Evolutionary conservation across 1,284 basidiomycete genomes (phyloP), one percentile per base, ranked within the genome.

Genomic region (Ustilago lituana): DNA sequence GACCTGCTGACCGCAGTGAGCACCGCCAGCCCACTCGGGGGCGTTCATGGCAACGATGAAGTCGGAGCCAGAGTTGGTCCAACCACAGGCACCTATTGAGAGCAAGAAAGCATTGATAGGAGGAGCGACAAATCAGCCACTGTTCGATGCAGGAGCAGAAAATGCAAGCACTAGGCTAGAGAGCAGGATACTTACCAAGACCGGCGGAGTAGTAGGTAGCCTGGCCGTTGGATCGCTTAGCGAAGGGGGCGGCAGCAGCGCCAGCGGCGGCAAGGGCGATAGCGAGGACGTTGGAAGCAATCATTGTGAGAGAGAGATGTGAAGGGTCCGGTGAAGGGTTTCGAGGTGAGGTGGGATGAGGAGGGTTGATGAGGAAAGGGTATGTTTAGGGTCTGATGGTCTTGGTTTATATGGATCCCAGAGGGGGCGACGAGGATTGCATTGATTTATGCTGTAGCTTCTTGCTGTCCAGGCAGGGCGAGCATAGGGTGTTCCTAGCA

Each of bases 1-100:
- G 71, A 92, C 88, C 17, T 73, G 76, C 82, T 87, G 83, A 77
- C 86, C 87, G 82, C 91, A 92, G 65, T 72, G 63, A 14, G 65
- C 43, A 29, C 72, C 71, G 20, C 46, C 49, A 43, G 53, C 60
- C 66, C 74, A 80, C 61, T 73, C 66, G 32, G 67, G 59, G 46
- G 73, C 60, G 75, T 78, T 77, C 47, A 80, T 66, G 55, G 78
- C 78, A 23, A 80, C 77, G 33, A 80, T 75, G 57, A 64, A 72
- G 69, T 65, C 63, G n/a, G 64, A 67, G 56, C 47, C 66, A 45
- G 66, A 63, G 66, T 69, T 69, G 60, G 39, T 46, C 66, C 66
- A 69, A 44, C 66, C 66, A 57, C 66, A 69, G 20, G 66, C 66
- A 56, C 63, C n/a, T n/a, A n/a, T n/a, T n/a, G n/a, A n/a, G n/a